Base-by-base conservation (phyloP, 2,329 filamentous ascomycete genomes). In the Thermothelomyces thermophilus region DNA sequence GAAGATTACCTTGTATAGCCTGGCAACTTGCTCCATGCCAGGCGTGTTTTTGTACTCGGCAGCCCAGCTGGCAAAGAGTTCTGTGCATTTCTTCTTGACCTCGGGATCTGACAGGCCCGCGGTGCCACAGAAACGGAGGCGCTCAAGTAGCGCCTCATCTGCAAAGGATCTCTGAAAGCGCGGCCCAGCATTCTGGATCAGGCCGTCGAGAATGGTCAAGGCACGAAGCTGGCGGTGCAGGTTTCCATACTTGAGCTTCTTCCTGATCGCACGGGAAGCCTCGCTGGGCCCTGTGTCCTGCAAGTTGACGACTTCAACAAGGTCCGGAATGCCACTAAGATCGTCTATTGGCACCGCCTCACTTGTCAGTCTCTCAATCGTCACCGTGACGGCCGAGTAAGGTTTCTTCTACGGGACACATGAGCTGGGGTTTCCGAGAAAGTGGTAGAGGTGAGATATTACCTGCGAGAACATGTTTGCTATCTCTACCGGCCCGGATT, bases 241-340 rank as follows among this genome's bases (percentile, higher is more conserved):
- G 62, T 83, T 95, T 60, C 93, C 93, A 69, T 98, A 97, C 73
- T 98, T 98, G 77, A 98, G 80, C 74, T 97, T 97, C 79, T 98
- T 98, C 53, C 93, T 83, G 60, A 98, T 80, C 41, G 93, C 90
- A 63, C 93, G 82, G 47, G 91, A 89, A 52, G 90, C 90, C 73
- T 98, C 93, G 11, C 82, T 79, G 1, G 93, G 89, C 0, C 93
- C 93, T 6, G 87, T 86, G 22, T 79, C 77, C 69, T 98, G 93
- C 52, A 98, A 82, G 58, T 87, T 86, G 65, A 98, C 87, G 50
- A 93, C 89, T 68, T 98, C 93, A 56, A 97, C 87, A 20, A 98
- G 81, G 62, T 97, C 90, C 35, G 91, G 87, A 57, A 98, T 89
- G 20, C 91, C 93, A 61, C 87, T 86, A 33, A 94, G 75, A 66